phyloP scores from a whole-genome alignment of 257 asterid species.

The Apocynum venetum region DNA sequence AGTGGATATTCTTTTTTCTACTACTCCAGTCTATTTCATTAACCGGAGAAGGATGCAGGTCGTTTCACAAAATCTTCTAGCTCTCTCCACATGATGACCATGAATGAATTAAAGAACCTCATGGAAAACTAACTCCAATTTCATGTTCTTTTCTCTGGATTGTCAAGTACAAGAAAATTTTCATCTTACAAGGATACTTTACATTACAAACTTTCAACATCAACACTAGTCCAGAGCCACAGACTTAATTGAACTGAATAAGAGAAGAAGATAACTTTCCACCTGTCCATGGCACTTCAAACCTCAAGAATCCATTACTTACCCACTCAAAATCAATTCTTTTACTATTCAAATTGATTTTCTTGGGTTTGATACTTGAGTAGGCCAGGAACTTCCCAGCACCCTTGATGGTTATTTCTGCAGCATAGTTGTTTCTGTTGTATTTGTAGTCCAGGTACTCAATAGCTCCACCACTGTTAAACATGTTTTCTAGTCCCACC shows the following conservation, averaged over 20 bases:
- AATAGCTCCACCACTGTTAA: constrained; percentile 30
- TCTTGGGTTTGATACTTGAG: constrained; percentile 29
- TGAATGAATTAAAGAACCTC: too few relatives aligned
- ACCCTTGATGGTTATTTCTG: constrained; percentile 28
- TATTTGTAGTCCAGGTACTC: constrained; percentile 4
- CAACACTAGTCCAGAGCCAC: not conserved
- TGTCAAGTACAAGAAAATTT: not conserved
- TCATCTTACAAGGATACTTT: not conserved
- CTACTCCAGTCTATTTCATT: too few relatives aligned
- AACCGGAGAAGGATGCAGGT: too few relatives aligned
- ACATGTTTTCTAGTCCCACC: constrained; percentile 39
- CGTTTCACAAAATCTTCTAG: too few relatives aligned
- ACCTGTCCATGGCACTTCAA: constrained; percentile 37
- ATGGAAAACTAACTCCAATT: too few relatives aligned
- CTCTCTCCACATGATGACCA: too few relatives aligned
- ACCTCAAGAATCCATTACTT: constrained; percentile 17
- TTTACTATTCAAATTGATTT: constrained; percentile 25
- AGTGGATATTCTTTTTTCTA: too few relatives aligned
- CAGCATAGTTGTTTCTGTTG: constrained; percentile 9
- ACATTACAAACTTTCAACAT: not conserved
- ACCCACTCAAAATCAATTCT: constrained; percentile 31
- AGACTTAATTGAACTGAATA: not conserved
- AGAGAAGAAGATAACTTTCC: constrained; percentile 21
- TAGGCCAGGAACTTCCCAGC: constrained; percentile 38
- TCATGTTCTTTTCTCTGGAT: too few relatives aligned